Percentiles rank a stretch among this genome's conserved stretches.
Evolutionary conservation across 768 basidiomycete genomes (phyloP).

Genomic region (Pleurotus citrinopileatus): DNA sequence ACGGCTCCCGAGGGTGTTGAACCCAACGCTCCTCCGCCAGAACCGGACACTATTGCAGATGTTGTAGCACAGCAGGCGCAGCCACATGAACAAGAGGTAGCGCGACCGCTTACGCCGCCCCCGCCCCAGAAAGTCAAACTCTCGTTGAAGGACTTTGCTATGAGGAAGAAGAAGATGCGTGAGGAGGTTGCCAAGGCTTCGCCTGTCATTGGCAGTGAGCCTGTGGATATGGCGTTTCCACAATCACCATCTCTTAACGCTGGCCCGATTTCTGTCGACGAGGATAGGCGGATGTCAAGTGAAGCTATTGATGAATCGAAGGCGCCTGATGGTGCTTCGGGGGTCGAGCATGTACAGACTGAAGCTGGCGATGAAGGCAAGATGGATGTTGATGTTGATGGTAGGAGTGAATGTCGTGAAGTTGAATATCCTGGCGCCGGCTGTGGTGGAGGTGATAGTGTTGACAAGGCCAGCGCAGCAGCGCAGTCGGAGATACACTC

Average conservation of each 20-base stretch:
- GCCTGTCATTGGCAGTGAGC: neutral
- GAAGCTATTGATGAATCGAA: too few relatives aligned
- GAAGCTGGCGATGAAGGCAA: too few relatives aligned
- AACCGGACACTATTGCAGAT: neutral
- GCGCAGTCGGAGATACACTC: neutral
- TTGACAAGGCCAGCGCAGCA: neutral
- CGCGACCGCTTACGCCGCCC: slow-evolving; percentile 7
- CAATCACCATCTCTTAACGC: too few relatives aligned
- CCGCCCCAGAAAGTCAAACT: slow-evolving; percentile 49
- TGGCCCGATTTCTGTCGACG: neutral
- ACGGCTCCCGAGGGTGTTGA: too few relatives aligned
- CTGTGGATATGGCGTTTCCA: neutral
- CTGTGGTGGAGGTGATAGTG: neutral
- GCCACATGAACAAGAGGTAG: neutral
- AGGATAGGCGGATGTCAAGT: too few relatives aligned
- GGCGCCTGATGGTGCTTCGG: too few relatives aligned
- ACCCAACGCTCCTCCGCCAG: too few relatives aligned
- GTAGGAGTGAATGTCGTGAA: too few relatives aligned
- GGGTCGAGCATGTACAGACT: too few relatives aligned
- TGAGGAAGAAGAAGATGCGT: slow-evolving; percentile 51
- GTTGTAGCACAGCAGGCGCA: too few relatives aligned
- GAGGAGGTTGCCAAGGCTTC: slow-evolving; percentile 29
- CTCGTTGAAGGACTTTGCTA: slow-evolving; percentile 55
- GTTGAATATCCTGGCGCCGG: too few relatives aligned
- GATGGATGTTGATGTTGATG: too few relatives aligned